Evolutionary conservation across 768 basidiomycete species (phyloP), one percentile per base, ranked within the genome.

Genomic region (Psilocybe subaeruginosa): DNA sequence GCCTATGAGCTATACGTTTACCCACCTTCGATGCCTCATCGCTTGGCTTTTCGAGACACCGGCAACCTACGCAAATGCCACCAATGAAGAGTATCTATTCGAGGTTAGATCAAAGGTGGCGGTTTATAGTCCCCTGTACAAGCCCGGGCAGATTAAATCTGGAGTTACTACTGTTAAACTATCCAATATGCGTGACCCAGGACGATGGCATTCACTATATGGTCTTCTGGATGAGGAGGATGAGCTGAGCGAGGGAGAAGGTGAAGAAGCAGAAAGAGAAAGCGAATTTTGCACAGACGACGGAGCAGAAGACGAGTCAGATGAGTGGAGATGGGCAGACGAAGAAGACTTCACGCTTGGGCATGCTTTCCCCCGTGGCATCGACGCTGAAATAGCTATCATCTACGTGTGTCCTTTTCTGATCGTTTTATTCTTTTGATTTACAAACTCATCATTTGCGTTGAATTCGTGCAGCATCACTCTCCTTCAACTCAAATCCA

Each of bases 1-100:
- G 7, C 90, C 90, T 0, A 75, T 85, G 29, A 89, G 80, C 68
- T 91, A 90, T 69, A 88, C 87, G 0, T 86, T 92, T 64, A 76
- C 81, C 0, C 89, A 89, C 66, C 76, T 92, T 4, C 83, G 84
- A 43, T 81, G 79, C 49, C 80, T 92, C 50, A 78, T 91, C 30
- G 74, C 81, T 6, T 92, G 85, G 68, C 72, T 90, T 4, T 91
- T 90, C 64, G 79, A 77, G 49, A 65, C 63, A 1, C 69, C 70
- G 0, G 56, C 60, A 16, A 54, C 64, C 37, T 59, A 67, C 50
- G 67, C 64, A 7, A 60, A 64, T n/a, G 64, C 73, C 58, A 62
- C 65, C 0, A 69, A 72, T 4, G 74, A 80, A 3, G 82, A 81
- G 1, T 86, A 91, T 68, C 69, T 87, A 1, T 91, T 91, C 55